Conservation (phyloP, 257 asterid genomes). For the Solanum acaule region DNA sequence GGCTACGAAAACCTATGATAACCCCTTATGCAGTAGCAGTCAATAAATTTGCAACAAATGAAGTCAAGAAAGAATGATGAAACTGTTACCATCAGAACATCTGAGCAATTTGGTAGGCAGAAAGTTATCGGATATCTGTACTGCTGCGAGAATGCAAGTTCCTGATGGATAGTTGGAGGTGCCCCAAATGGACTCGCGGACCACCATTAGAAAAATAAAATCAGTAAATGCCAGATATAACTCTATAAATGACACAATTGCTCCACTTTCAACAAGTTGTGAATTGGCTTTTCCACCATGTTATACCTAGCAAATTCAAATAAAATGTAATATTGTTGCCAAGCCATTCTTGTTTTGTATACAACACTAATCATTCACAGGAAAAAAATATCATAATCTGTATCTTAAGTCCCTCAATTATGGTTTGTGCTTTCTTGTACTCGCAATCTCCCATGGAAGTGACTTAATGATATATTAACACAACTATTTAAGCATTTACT, state of each 20-base stretch:
- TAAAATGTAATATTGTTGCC: not conserved
- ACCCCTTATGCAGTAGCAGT: constrained; percentile 21
- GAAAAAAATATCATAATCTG: not conserved
- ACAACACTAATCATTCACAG: not conserved
- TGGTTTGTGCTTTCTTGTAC: not conserved
- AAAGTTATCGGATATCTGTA: not conserved
- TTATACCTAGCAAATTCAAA: not conserved
- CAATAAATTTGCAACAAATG: not conserved
- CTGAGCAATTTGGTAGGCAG: not conserved
- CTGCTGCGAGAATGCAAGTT: not conserved
- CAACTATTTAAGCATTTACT: not conserved
- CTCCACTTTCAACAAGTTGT: not conserved
- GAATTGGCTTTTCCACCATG: not conserved
- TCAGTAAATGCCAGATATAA: not conserved
- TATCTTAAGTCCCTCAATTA: not conserved
- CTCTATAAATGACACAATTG: not conserved
- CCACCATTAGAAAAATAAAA: not conserved
- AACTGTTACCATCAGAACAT: not conserved
- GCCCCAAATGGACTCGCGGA: not conserved
- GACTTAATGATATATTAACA: not conserved
- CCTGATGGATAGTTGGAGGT: not conserved
- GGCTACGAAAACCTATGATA: constrained; percentile 10
- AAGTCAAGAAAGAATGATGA: not conserved
- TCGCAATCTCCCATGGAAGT: not conserved
- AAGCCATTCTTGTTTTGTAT: not conserved